Evolutionary conservation across 306 rosid species (phyloP), one percentile per base, ranked within the genome.

Genomic region (Begonia fuchsioides): DNA sequence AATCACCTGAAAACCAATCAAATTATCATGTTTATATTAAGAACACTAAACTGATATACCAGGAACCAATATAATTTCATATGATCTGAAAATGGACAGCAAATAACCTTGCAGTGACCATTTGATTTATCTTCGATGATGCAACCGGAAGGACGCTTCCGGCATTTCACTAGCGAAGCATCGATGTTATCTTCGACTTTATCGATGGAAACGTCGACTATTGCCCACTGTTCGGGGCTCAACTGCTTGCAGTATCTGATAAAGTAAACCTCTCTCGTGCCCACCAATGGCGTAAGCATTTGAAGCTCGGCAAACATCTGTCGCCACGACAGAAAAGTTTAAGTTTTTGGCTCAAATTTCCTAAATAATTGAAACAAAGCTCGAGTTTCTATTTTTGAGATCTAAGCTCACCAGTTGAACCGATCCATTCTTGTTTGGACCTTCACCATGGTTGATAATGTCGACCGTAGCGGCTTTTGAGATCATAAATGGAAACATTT

Each of bases 261-360:
- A 48, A 92, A 92, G 63, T 92, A 82, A 15, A 92, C 86, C 65
- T 92, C 98, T 66, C 98, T 92, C 0, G 98, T 85, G 50, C 76
- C 65, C 54, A 92, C 96, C 83, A 82, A 68, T 6, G 98, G 98
- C 6, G 95, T 92, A 0, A 92, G 92, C 94, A 85, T 85, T 64
- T 92, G 98, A 59, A 81, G 46, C 77, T 90, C 98, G 13, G 87
- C 92, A 67, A 90, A 90, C 98, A 90, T 90, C 98, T 90, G 67
- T 57, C 35, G 7, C n/a, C n/a, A n/a, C n/a, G n/a, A n/a, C n/a
- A n/a, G 7, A 26, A 26, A 6, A 2, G 3, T 2, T 20, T 20
- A 2, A 6, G 32, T 2, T 26, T 26, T 1, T 26, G 8, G n/a
- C n/a, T n/a, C n/a, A n/a, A n/a, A n/a, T n/a, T n/a, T n/a, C n/a